Evolutionary conservation across 1,139 yeast species (phyloP), one percentile per base, ranked within the genome.

Genomic region (Suhomyces bolitotheri): DNA sequence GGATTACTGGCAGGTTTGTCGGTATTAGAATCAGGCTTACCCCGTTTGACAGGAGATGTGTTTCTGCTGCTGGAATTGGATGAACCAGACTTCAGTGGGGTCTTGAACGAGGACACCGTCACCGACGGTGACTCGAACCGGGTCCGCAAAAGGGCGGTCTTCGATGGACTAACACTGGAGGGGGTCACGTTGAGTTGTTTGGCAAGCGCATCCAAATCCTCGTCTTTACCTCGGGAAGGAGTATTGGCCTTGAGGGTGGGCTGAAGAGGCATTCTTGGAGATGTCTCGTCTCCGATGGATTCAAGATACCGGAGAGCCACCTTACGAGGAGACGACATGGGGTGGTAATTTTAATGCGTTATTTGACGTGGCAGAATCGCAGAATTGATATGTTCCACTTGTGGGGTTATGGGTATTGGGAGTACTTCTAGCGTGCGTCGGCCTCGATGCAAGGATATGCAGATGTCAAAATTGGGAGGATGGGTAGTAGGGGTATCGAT

Each of bases 61-160:
- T 49, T 44, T 27, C 48, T 45, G 33, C 56, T 50, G 33, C 55
- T 49, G 27, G 51, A 38, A 17, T 17, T 7, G 12, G 54, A 46
- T 12, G 54, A 44, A 7, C 51, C 44, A 8, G 51, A 51, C 34
- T 47, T 55, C 40, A 45, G 54, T 4, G 68, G 63, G 8, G 59
- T 53, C 46, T 68, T 69, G 51, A 71, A 71, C 2, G 73, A 62
- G 1, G 71, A 62, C 2, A 71, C 70, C 0, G 75, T 71, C 1
- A 68, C 76, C 7, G 73, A 67, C 2, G 73, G 72, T 0, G 73
- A 60, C 38, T 68, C 74, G 41, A 62, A 71, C 30, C 60, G 57
- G n/a, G 66, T 49, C 29, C 66, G 51, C 12, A 67, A 49, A 17
- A 63, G 46, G 3, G 58, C 59, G 2, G 60, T 56, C 34, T 58